phyloP scores from a whole-genome alignment of 2,329 filamentous ascomycete genomes.

The Fusarium illudens region DNA sequence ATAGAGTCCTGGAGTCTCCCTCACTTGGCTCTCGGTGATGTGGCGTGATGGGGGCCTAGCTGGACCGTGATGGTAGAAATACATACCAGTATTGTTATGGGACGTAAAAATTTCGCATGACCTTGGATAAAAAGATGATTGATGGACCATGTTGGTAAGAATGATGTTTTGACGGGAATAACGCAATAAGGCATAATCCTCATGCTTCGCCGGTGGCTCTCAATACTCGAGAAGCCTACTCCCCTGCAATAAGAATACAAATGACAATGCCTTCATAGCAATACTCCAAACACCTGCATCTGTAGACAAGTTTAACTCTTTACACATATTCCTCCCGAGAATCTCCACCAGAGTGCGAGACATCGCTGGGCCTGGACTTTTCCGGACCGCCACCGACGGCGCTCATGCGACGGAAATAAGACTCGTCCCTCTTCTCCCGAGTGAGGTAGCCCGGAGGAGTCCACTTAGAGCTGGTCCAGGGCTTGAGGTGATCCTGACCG shows the following conservation, averaged over 20 bases:
- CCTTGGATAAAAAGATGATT: neutral
- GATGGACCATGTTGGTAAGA: neutral
- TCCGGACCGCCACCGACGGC: slow-evolving; percentile 4
- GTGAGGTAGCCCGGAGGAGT: slow-evolving; percentile 55
- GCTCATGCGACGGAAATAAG: slow-evolving; percentile 36
- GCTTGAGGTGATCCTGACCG: slow-evolving; percentile 63
- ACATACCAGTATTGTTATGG: too few relatives aligned
- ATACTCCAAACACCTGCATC: slow-evolving; percentile 26
- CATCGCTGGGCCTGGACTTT: slow-evolving; percentile 35
- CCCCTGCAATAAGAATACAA: slow-evolving; percentile 18
- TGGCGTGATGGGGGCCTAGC: too few relatives aligned
- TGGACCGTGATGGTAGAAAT: too few relatives aligned
- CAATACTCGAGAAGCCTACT: neutral
- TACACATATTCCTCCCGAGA: slow-evolving; percentile 32
- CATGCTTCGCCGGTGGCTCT: neutral
- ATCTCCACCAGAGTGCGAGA: slow-evolving; percentile 32
- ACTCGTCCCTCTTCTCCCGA: slow-evolving; percentile 48
- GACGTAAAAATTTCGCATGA: too few relatives aligned
- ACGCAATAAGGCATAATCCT: neutral
- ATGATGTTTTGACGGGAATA: neutral
- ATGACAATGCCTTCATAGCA: slow-evolving; percentile 10
- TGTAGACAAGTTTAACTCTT: neutral
- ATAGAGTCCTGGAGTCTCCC: neutral
- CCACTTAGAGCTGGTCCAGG: slow-evolving; percentile 68
- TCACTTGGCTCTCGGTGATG: too few relatives aligned